A percentile compares a stretch with the other conserved stretches of the same genome.
Conservation (phyloP, 1,284 basidiomycete genomes). For the Naganishia cerealis region DNA sequence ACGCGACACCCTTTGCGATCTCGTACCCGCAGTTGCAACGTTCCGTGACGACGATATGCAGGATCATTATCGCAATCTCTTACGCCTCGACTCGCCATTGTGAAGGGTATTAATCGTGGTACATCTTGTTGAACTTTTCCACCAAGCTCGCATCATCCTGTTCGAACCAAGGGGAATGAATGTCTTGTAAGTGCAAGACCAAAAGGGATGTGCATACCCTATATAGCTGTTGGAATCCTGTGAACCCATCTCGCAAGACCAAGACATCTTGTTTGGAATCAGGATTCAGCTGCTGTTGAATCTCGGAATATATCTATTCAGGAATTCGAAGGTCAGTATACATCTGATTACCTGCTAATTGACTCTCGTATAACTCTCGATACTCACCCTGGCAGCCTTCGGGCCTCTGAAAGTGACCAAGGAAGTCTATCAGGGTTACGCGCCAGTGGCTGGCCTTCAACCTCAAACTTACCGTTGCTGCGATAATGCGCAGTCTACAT, state of each 20-base stretch:
- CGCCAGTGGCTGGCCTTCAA: not conserved
- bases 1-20: too few species aligned
- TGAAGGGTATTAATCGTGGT: conserved; percentile 29
- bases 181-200: not conserved
- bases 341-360: conserved; percentile 13
- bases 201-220: conserved; percentile 40
- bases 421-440: not conserved
- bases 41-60: too few species aligned
- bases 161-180: not conserved
- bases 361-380: not conserved
- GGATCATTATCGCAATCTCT: not conserved
- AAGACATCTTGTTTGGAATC: conserved; percentile 48
- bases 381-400: conserved; percentile 50
- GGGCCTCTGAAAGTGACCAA: conserved; percentile 43
- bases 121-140: conserved; percentile 53
- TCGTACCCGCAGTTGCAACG: too few species aligned
- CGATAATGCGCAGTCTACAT: conserved; percentile 51
- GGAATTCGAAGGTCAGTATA: not conserved
- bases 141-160: conserved; percentile 51
- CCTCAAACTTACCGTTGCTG: conserved; percentile 45
- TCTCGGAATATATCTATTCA: conserved; percentile 50
- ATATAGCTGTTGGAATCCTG: conserved; percentile 50
- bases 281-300: conserved; percentile 38
- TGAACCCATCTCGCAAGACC: conserved; percentile 53
- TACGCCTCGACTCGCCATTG: not conserved